These are phyloP conservation scores for Pseudogymnoascus sp. DNA, from an alignment of 2,329 filamentous ascomycete species.

Conservation along the genomic window DNA sequence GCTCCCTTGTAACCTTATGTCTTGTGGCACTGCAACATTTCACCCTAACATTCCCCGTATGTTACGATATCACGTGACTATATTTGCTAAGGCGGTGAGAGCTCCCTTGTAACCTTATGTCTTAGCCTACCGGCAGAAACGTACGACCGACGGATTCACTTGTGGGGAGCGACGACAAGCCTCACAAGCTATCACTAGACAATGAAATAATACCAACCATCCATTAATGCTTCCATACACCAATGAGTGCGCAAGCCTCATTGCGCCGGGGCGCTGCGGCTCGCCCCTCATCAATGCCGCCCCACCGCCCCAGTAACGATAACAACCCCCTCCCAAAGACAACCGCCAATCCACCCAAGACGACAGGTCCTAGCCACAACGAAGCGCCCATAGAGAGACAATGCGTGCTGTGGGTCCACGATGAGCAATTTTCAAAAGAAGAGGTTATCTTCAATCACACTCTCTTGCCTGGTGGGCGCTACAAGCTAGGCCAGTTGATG, in stretches of 20 bases:
- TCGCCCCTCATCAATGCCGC: constrained; percentile 3
- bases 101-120: neutral
- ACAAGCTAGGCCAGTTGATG: constrained; percentile 61
- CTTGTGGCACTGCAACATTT: neutral
- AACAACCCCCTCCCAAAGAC: neutral
- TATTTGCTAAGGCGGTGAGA: neutral
- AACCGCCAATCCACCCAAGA: neutral
- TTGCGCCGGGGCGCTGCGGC: constrained; percentile 5
- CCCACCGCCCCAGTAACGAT: neutral
- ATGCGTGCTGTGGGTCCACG: constrained; percentile 29
- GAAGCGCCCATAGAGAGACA: constrained; percentile 20
- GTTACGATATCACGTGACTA: neutral
- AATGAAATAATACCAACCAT: neutral
- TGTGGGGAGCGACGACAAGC: neutral
- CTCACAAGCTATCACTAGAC: neutral
- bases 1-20: neutral
- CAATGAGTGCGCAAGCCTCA: constrained; percentile 8
- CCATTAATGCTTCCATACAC: constrained; percentile 3
- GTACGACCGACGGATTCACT: neutral
- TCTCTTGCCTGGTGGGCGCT: constrained; percentile 53
- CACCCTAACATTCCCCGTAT: neutral
- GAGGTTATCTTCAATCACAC: constrained; percentile 74
- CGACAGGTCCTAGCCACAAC: neutral
- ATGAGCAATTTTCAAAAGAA: constrained; percentile 68
- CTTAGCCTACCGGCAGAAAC: neutral